Evolutionary conservation across 345 rosid species (phyloP).

Genomic region (Isatis tinctoria): DNA sequence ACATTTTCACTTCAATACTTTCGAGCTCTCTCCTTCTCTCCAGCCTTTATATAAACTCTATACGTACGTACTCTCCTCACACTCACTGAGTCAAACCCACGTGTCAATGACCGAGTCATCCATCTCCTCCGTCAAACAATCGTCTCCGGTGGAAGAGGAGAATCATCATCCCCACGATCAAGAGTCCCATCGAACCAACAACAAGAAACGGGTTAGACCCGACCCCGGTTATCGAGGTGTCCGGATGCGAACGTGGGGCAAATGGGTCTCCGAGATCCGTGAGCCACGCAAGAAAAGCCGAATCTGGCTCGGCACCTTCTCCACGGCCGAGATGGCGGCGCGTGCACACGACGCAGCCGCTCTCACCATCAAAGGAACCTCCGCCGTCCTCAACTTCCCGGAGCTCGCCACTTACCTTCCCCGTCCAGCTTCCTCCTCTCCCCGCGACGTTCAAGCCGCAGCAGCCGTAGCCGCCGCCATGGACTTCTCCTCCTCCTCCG

Average conservation of each 20-base stretch:
- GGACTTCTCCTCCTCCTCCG: constrained; percentile 34
- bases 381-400: constrained; percentile 88
- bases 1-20: constrained; percentile 21
- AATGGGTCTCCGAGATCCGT: constrained; percentile 98
- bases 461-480: constrained; percentile 86
- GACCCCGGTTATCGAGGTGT: constrained; percentile 73
- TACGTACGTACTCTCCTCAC: constrained; percentile 9
- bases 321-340: constrained; percentile 92
- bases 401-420: constrained; percentile 67
- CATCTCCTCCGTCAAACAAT: constrained; percentile 16
- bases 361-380: constrained; percentile 68
- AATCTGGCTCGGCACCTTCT: constrained; percentile 97
- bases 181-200: constrained; percentile 1
- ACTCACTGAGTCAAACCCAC: constrained; percentile 26
- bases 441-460: constrained; percentile 90
- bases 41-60: constrained; percentile 27
- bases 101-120: constrained; percentile 26
- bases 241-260: constrained; percentile 92
- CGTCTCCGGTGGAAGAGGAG: constrained; percentile 10
- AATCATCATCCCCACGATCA: not conserved
- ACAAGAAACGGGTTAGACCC: constrained; percentile 35
- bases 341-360: constrained; percentile 99
- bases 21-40: constrained; percentile 10
- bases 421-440: constrained; percentile 67
- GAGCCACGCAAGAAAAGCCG: constrained; percentile 91